Conservation (phyloP, 1,284 basidiomycete genomes). For the Boletus mariae region DNA sequence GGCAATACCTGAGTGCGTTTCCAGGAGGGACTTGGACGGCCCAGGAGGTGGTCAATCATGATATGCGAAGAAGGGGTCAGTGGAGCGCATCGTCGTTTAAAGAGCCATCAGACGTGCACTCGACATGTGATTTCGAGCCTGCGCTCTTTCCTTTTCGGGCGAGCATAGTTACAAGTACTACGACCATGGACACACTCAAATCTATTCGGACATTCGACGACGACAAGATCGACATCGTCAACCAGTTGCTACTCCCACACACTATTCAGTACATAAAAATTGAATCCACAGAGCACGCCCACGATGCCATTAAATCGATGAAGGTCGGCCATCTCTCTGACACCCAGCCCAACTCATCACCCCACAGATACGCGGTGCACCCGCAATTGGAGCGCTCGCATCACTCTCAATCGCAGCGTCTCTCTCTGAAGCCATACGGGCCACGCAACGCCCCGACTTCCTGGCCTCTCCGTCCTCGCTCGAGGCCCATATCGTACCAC, state of each 20-base stretch:
- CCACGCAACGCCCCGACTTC: constrained; percentile 45
- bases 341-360: not conserved
- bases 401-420: constrained; percentile 73
- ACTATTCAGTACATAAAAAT: constrained; percentile 72
- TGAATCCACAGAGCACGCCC: constrained; percentile 72
- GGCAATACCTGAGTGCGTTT: constrained; percentile 65
- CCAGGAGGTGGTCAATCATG: constrained; percentile 85
- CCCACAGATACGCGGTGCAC: constrained; percentile 80
- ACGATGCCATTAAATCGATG: constrained; percentile 92
- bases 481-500: constrained; percentile 48
- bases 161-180: not conserved
- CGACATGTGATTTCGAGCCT: constrained; percentile 38
- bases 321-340: constrained; percentile 46
- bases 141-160: constrained; percentile 23
- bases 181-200: constrained; percentile 36
- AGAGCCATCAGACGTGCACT: not conserved
- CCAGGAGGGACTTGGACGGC: constrained; percentile 73
- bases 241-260: constrained; percentile 85
- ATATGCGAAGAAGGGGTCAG: constrained; percentile 7
- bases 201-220: constrained; percentile 61
- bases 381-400: constrained; percentile 90
- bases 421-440: constrained; percentile 45
- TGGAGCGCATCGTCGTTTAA: constrained; percentile 6
- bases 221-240: constrained; percentile 75
- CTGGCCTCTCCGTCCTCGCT: constrained; percentile 49